Percentiles rank a stretch among this genome's conserved stretches.
These are phyloP conservation scores for Fusarium nanum DNA, from an alignment of 2,329 filamentous ascomycete species.

Conservation along the genomic window DNA sequence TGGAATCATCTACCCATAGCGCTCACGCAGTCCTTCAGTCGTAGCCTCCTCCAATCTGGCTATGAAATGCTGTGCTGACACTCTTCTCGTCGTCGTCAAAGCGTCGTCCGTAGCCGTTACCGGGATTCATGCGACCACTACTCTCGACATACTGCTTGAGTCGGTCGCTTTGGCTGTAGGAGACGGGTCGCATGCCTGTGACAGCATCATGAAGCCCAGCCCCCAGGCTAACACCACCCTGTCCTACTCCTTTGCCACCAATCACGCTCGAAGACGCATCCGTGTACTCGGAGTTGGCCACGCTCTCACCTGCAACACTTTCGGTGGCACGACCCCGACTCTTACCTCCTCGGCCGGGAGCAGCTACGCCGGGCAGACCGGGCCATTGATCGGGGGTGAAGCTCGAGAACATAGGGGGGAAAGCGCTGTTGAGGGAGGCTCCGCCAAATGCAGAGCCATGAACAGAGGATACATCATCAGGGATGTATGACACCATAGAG, in stretches of 20 bases:
- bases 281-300: conserved; percentile 90
- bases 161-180: conserved; percentile 76
- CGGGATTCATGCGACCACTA: conserved; percentile 74
- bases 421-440: conserved; percentile 77
- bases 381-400: conserved; percentile 93
- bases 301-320: conserved; percentile 90
- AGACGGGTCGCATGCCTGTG: conserved; percentile 71
- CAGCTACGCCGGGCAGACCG: conserved; percentile 73
- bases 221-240: conserved; percentile 88
- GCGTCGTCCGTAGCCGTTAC: conserved; percentile 75
- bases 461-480: conserved; percentile 95
- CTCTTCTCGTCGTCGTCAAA: conserved; percentile 96
- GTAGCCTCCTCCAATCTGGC: conserved; percentile 80
- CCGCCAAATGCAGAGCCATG: conserved; percentile 92
- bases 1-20: conserved; percentile 46
- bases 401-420: conserved; percentile 94
- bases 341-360: conserved; percentile 73
- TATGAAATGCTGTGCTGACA: conserved; percentile 95
- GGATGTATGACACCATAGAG: conserved; percentile 94
- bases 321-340: conserved; percentile 74
- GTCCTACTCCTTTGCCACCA: conserved; percentile 78
- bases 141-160: conserved; percentile 95
- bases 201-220: conserved; percentile 80
- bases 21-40: conserved; percentile 57
- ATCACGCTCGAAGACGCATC: conserved; percentile 84